Conservation (phyloP, 192 early-diverging fungal species). For the Podila epicladia region DNA sequence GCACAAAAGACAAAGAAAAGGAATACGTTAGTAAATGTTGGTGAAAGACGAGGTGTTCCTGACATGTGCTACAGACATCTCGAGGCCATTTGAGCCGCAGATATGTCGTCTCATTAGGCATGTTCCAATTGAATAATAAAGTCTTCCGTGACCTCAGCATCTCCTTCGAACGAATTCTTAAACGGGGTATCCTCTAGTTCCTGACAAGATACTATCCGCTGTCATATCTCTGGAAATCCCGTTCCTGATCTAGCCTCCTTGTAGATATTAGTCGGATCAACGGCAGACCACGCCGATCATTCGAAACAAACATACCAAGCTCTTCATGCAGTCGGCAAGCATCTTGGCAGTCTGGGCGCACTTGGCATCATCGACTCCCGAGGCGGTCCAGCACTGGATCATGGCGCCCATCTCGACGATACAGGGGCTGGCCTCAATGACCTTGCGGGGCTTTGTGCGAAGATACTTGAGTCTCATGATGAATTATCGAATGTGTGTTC, state of each 20-base stretch:
- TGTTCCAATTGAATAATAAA: too few species aligned
- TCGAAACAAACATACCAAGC: constrained; percentile 55
- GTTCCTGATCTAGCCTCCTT: too few species aligned
- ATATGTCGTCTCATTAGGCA: too few species aligned
- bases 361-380: constrained; percentile 61
- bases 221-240: too few species aligned
- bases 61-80: not conserved
- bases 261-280: too few species aligned
- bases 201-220: too few species aligned
- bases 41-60: not conserved
- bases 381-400: constrained; percentile 69
- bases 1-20: too few species aligned
- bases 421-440: constrained; percentile 62
- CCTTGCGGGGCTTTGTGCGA: constrained; percentile 66
- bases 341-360: constrained; percentile 59
- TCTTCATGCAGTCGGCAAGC: constrained; percentile 65
- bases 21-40: not conserved
- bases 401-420: constrained; percentile 67
- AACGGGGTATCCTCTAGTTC: too few species aligned
- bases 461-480: constrained; percentile 70
- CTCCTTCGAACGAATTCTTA: too few species aligned
- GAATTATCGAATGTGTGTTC: not conserved
- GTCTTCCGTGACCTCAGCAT: too few species aligned
- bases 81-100: too few species aligned
- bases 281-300: too few species aligned